These are phyloP conservation scores for Clavariopsis aquatica DNA, from an alignment of 495 filamentous ascomycete genomes.

Conservation along the genomic window DNA sequence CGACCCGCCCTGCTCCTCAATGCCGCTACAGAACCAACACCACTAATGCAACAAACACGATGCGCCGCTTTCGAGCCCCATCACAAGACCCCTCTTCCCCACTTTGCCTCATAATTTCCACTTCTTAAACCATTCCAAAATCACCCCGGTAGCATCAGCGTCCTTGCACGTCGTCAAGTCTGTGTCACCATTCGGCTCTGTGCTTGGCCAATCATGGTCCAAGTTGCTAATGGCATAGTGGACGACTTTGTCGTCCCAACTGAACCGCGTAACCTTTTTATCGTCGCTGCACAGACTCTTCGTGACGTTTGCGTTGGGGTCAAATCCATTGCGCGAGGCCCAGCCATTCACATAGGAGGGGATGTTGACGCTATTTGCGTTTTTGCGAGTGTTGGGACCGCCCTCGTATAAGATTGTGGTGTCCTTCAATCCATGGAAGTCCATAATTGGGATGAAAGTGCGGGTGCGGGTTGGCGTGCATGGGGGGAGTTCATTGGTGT, in stretches of 20 bases:
- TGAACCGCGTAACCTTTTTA: constrained; percentile 16
- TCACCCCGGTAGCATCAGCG: constrained; percentile 21
- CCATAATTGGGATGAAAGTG: constrained; percentile 21
- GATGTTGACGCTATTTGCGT: constrained; percentile 13
- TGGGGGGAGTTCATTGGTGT: constrained; percentile 17
- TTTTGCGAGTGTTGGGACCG: constrained; percentile 6
- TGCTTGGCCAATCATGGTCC: constrained; percentile 33
- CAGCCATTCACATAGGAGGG: constrained; percentile 23
- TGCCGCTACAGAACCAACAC: too few relatives aligned
- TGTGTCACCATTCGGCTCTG: constrained; percentile 25
- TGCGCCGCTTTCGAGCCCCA: too few relatives aligned
- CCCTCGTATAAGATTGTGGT: constrained; percentile 28
- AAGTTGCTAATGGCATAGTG: constrained; percentile 25
- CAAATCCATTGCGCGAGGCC: constrained; percentile 22
- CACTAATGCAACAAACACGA: too few relatives aligned
- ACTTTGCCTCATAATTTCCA: constrained; percentile 17
- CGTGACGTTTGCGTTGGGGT: neutral
- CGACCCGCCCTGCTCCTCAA: too few relatives aligned
- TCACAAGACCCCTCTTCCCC: too few relatives aligned
- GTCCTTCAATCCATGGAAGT: constrained; percentile 33
- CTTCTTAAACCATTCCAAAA: constrained; percentile 28
- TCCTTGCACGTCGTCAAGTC: constrained; percentile 25
- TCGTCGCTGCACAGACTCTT: constrained; percentile 5
- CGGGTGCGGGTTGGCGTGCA: constrained; percentile 17
- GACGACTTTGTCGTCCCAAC: constrained; percentile 25